Conservation (phyloP, 495 filamentous ascomycete genomes). For the Hypoxylon rickii region DNA sequence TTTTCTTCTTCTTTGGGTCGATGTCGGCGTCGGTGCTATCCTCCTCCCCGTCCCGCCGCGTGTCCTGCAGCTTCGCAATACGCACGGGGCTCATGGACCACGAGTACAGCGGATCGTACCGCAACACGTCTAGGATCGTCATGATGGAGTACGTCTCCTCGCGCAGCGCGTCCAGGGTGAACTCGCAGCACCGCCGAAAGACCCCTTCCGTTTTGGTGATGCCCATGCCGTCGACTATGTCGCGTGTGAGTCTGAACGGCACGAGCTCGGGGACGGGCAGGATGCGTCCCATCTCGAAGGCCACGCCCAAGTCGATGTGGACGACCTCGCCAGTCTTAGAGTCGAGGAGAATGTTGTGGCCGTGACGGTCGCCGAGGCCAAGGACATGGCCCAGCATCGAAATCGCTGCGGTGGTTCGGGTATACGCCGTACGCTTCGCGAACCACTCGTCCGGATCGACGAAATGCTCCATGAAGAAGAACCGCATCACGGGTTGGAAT, state of each 20-base stretch:
- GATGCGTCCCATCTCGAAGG: slow-evolving; percentile 93
- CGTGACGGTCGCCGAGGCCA: slow-evolving; percentile 93
- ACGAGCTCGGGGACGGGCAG: slow-evolving; percentile 93
- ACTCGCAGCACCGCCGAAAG: slow-evolving; percentile 95
- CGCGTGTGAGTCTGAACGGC: slow-evolving; percentile 91
- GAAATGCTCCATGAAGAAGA: slow-evolving; percentile 96
- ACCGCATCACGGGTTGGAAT: slow-evolving; percentile 93
- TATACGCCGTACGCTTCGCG: slow-evolving; percentile 81
- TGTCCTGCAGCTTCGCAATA: slow-evolving; percentile 65
- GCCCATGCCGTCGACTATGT: slow-evolving; percentile 96
- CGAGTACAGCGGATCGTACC: slow-evolving; percentile 93
- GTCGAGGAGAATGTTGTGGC: slow-evolving; percentile 95
- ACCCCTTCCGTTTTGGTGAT: slow-evolving; percentile 94
- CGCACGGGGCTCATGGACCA: slow-evolving; percentile 94
- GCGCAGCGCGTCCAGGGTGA: slow-evolving; percentile 89
- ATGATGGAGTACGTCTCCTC: slow-evolving; percentile 94
- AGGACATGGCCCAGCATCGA: slow-evolving; percentile 94
- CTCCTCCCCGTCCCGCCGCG: slow-evolving; percentile 44
- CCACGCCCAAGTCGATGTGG: slow-evolving; percentile 95
- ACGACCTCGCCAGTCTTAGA: slow-evolving; percentile 89
- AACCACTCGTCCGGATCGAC: slow-evolving; percentile 97
- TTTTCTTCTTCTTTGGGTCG: slow-evolving; percentile 48
- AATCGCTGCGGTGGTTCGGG: slow-evolving; percentile 87
- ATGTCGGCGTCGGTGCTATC: slow-evolving; percentile 31
- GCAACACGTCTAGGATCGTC: slow-evolving; percentile 93